phyloP scores from a whole-genome alignment of 106 monocot genomes.

The Dendrobium catenatum region DNA sequence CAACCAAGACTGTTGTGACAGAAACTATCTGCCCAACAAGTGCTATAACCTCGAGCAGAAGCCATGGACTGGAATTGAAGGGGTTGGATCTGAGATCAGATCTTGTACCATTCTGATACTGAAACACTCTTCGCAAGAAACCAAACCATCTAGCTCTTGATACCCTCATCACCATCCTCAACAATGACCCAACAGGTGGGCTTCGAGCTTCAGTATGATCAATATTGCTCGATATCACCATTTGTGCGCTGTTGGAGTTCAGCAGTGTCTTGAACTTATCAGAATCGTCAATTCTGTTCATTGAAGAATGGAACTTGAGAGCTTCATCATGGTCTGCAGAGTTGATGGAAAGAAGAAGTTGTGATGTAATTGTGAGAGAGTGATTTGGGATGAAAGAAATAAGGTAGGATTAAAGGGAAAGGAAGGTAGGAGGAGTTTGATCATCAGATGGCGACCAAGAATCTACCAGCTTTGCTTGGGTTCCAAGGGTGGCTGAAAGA shows the following conservation, averaged over 20 bases:
- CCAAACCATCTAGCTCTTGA: conserved; percentile 80
- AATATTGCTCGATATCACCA: background rate
- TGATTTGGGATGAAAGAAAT: background rate
- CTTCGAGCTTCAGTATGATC: background rate
- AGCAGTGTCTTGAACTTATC: background rate
- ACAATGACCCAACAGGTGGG: conserved; percentile 18
- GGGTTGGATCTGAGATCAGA: conserved; percentile 63
- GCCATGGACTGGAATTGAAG: conserved; percentile 62
- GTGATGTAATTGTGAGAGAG: background rate
- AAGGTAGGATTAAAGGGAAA: conserved; percentile 16
- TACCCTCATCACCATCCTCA: conserved; percentile 38
- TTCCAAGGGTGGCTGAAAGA: conserved; percentile 34
- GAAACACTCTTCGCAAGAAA: conserved; percentile 65
- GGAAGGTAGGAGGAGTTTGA: conserved; percentile 22
- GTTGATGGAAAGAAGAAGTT: background rate
- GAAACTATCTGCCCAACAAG: conserved; percentile 39
- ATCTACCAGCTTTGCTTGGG: conserved; percentile 80
- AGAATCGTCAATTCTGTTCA: background rate
- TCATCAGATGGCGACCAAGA: conserved; percentile 77
- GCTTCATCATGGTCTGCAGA: background rate
- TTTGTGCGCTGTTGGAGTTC: background rate
- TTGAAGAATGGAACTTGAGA: too few relatives aligned
- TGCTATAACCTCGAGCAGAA: conserved; percentile 39
- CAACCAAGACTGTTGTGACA: conserved; percentile 22
- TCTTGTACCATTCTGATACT: conserved; percentile 71